A percentile compares a stretch with the other conserved stretches of the same genome.
Conservation (phyloP, 257 asterid genomes). For the Solanum stenotomum region DNA sequence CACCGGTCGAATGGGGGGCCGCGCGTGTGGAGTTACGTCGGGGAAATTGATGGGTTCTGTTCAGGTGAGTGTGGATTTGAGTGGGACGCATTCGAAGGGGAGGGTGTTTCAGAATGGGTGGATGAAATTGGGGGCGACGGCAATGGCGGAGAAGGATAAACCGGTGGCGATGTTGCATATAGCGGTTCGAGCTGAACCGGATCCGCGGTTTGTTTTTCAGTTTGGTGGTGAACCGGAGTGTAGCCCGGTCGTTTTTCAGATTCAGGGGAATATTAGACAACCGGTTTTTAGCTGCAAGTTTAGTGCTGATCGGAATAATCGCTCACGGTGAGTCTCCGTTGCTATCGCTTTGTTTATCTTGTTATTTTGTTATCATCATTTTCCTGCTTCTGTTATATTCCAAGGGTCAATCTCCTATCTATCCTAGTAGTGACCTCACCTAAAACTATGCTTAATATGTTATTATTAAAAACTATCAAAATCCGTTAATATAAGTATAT, state of each 20-base stretch:
- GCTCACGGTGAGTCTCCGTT: constrained; percentile 59
- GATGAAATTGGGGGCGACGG: constrained; percentile 48
- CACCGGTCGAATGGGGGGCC: constrained; percentile 70
- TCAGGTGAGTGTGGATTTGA: constrained; percentile 22
- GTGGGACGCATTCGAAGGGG: constrained; percentile 31
- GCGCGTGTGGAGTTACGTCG: constrained; percentile 51
- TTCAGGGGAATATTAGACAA: constrained; percentile 70
- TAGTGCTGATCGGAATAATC: constrained; percentile 60
- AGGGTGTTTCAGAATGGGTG: constrained; percentile 58
- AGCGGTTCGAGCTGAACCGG: constrained; percentile 70
- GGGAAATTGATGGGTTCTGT: constrained; percentile 58
- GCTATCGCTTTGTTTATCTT: background rate
- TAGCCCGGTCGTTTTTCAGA: constrained; percentile 82
- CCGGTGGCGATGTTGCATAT: constrained; percentile 49
- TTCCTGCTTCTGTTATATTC: rapidly evolving
- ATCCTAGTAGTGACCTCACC: too few relatives aligned
- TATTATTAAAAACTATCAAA: background rate
- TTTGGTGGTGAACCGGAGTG: constrained; percentile 93
- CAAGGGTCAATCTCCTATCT: too few relatives aligned
- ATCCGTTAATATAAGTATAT: too few relatives aligned
- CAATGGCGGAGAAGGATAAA: background rate
- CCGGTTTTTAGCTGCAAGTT: constrained; percentile 96
- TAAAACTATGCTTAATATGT: too few relatives aligned
- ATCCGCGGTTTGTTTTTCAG: constrained; percentile 79
- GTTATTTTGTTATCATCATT: background rate